These are phyloP conservation scores for Coemansia umbellata DNA, from an alignment of 192 early-diverging fungal genomes.

Conservation along the genomic window DNA sequence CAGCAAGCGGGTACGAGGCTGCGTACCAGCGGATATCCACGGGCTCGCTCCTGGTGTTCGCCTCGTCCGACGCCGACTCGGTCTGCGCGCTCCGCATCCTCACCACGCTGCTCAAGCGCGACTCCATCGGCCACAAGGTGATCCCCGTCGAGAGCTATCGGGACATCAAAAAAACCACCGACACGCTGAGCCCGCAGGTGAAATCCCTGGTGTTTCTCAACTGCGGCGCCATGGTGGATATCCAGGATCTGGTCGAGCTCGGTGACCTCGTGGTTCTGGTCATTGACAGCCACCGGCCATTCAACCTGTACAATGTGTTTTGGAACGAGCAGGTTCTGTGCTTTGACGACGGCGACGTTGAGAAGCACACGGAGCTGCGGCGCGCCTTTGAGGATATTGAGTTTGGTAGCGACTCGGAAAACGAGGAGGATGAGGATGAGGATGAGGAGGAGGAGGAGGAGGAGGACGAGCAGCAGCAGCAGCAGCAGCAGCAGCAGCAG, in stretches of 20 bases:
- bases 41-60: slow-evolving; percentile 66
- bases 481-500: slow-evolving; percentile 2
- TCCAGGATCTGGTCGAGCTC: slow-evolving; percentile 60
- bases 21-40: slow-evolving; percentile 55
- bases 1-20: slow-evolving; percentile 48
- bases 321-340: slow-evolving; percentile 74
- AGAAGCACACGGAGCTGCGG: slow-evolving; percentile 63
- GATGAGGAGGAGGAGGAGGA: slow-evolving; percentile 5
- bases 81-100: slow-evolving; percentile 80
- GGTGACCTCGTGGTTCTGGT: slow-evolving; percentile 64
- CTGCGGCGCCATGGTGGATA: slow-evolving; percentile 78
- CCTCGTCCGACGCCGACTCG: slow-evolving; percentile 72
- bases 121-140: slow-evolving; percentile 77
- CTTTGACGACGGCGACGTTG: slow-evolving; percentile 83
- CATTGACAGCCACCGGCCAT: slow-evolving; percentile 84
- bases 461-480: not conserved
- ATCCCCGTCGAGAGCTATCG: slow-evolving; percentile 71
- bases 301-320: slow-evolving; percentile 80
- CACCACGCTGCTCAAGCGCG: slow-evolving; percentile 70
- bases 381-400: slow-evolving; percentile 60
- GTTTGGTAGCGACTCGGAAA: slow-evolving; percentile 24
- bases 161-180: slow-evolving; percentile 47
- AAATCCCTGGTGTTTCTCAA: slow-evolving; percentile 79
- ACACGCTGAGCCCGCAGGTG: slow-evolving; percentile 57
- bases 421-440: slow-evolving; percentile 8